A percentile compares a stretch with the other conserved stretches of the same genome.
Evolutionary conservation across 768 basidiomycete genomes (phyloP).

Genomic region (Boletellus ananiceps): DNA sequence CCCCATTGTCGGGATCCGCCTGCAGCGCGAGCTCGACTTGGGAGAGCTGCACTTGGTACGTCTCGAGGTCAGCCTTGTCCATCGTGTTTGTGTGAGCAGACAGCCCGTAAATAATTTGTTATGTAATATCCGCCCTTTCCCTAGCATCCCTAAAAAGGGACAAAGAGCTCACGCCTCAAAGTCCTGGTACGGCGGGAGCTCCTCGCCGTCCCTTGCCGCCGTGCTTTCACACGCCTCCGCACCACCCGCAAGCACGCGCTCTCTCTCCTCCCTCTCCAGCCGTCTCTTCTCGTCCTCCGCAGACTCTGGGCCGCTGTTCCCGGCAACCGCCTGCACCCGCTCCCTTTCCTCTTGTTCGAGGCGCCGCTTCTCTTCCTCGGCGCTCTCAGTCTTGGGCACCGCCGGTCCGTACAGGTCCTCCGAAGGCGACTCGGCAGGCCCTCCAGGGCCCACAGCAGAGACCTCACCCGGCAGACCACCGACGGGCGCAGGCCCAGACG

Average conservation of each 20-base stretch:
- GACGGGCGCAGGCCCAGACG: no score
- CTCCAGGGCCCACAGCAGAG: constrained; percentile 44
- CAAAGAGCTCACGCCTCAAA: constrained; percentile 15
- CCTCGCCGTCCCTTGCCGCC: constrained; percentile 31
- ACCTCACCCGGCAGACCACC: constrained; percentile 17
- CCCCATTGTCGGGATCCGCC: constrained; percentile 68
- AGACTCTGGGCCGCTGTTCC: constrained; percentile 33
- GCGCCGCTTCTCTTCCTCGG: constrained; percentile 65
- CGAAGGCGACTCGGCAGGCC: constrained; percentile 21
- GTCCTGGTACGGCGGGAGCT: constrained; percentile 45
- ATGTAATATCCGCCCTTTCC: no score
- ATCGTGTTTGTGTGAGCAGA: constrained; percentile 7
- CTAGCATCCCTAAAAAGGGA: no score
- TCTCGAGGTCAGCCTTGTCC: constrained; percentile 76
- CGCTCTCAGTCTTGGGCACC: constrained; percentile 41
- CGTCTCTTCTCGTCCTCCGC: constrained; percentile 65
- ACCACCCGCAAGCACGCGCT: constrained; percentile 39
- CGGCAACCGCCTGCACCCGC: constrained; percentile 33
- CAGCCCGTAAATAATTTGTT: no score
- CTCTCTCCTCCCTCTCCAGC: constrained; percentile 63
- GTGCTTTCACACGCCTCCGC: constrained; percentile 3
- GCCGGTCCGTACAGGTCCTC: constrained; percentile 30
- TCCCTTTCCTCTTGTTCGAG: constrained; percentile 51
- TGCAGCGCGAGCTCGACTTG: constrained; percentile 80
- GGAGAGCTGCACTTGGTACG: constrained; percentile 85